These are phyloP conservation scores for Geotrichum aggregatum DNA, from an alignment of 1,139 yeast genomes.

Conservation along the genomic window DNA sequence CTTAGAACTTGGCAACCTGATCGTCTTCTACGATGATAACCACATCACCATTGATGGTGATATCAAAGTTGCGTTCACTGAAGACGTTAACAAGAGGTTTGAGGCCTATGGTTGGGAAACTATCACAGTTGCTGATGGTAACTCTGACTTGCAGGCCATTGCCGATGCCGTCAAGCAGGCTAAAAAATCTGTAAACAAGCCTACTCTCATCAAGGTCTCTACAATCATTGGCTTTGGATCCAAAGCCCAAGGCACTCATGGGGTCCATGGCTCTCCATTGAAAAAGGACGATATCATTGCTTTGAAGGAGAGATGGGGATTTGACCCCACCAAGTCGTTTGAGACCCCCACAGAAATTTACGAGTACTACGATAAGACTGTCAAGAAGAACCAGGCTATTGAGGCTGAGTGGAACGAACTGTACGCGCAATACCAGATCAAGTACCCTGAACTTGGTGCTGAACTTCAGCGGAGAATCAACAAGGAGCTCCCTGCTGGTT, in stretches of 20 bases:
- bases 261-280: conserved; percentile 96
- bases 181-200: conserved; percentile 58
- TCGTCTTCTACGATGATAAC: conserved; percentile 96
- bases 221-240: conserved; percentile 97
- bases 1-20: conserved; percentile 86
- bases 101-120: conserved; percentile 96
- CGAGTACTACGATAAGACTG: conserved; percentile 58
- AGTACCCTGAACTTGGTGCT: conserved; percentile 76
- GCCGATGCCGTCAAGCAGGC: conserved; percentile 60
- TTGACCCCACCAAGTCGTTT: conserved; percentile 80
- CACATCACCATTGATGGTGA: conserved; percentile 95
- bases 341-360: conserved; percentile 80
- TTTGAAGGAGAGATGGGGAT: conserved; percentile 79
- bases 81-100: conserved; percentile 82
- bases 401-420: conserved; percentile 72
- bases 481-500: conserved; percentile 77
- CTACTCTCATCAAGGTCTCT: conserved; percentile 82
- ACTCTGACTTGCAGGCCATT: conserved; percentile 71
- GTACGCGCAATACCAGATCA: conserved; percentile 57
- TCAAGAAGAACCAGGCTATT: conserved; percentile 56
- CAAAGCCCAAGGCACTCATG: conserved; percentile 75
- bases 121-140: conserved; percentile 71
- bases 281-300: conserved; percentile 90
- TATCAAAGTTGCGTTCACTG: conserved; percentile 89
- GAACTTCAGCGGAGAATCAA: conserved; percentile 78